These are phyloP conservation scores for Ochetophila trinervis DNA, from an alignment of 306 rosid species.

Conservation along the genomic window DNA sequence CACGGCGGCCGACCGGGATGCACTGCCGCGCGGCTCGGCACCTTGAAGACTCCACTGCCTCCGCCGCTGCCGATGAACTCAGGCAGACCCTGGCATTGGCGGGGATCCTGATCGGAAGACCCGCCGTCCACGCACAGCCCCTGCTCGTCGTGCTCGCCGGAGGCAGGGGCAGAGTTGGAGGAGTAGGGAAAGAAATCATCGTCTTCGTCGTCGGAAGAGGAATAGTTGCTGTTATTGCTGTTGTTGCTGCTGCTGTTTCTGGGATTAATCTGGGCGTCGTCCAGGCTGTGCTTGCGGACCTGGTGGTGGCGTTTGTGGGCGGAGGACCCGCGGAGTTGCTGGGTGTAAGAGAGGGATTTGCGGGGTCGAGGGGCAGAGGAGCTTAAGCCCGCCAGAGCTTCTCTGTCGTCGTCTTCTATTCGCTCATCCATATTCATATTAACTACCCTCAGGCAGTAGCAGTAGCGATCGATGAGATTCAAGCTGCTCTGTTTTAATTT, in stretches of 20 bases:
- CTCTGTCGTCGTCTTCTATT: slow-evolving; percentile 66
- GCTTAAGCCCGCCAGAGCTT: slow-evolving; percentile 51
- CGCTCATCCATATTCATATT: slow-evolving; percentile 77
- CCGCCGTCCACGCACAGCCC: slow-evolving; percentile 35
- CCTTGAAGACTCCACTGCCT: slow-evolving; percentile 53
- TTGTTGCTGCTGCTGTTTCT: not conserved
- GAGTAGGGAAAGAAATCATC: slow-evolving; percentile 69
- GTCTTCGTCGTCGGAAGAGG: slow-evolving; percentile 67
- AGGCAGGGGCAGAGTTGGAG: slow-evolving; percentile 14
- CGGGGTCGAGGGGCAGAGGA: slow-evolving; percentile 60
- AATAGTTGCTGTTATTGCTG: slow-evolving; percentile 15
- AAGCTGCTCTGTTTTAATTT: no score
- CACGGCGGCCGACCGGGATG: slow-evolving; percentile 89
- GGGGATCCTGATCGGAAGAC: slow-evolving; percentile 27
- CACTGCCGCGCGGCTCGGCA: slow-evolving; percentile 71
- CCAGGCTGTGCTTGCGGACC: slow-evolving; percentile 84
- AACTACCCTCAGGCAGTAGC: no score
- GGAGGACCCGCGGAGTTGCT: slow-evolving; percentile 56
- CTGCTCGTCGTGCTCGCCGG: slow-evolving; percentile 17
- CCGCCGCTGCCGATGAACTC: slow-evolving; percentile 83
- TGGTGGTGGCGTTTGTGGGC: slow-evolving; percentile 45
- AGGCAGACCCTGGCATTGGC: slow-evolving; percentile 46
- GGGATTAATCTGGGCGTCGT: slow-evolving; percentile 48
- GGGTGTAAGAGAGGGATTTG: slow-evolving; percentile 85
- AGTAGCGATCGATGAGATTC: no score